Conservation (phyloP, 805 yeast genomes). For the Candida nonsorbophila region DNA sequence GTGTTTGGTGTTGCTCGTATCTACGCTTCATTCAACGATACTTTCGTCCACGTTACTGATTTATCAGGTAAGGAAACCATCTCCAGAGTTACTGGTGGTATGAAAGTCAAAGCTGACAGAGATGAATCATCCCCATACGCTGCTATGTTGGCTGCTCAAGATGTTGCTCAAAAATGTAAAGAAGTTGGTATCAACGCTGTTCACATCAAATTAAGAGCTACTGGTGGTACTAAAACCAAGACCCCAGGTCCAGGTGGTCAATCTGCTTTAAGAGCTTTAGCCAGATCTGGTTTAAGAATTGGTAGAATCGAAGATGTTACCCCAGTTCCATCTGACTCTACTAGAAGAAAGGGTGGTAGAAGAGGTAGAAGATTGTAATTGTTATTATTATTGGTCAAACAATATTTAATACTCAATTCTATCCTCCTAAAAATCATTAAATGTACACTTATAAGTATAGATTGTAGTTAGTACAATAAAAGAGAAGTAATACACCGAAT, state of each 20-base stretch:
- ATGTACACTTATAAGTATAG: no score
- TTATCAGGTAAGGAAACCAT: conserved; percentile 99
- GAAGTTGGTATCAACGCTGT: conserved; percentile 99
- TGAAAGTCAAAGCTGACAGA: conserved; percentile 99
- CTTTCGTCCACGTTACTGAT: conserved; percentile 99
- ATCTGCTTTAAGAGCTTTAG: conserved; percentile 97
- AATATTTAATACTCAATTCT: no score
- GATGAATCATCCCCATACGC: conserved; percentile 99
- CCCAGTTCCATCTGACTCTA: conserved; percentile 99
- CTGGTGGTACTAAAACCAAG: conserved; percentile 99
- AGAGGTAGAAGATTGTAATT: conserved; percentile 99
- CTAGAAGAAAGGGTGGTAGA: conserved; percentile 99
- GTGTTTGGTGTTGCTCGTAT: conserved; percentile 99
- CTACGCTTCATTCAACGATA: conserved; percentile 99
- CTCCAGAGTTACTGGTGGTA: conserved; percentile 99
- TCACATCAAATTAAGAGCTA: conserved; percentile 99
- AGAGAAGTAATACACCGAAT: no score
- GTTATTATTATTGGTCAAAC: conserved; percentile 4
- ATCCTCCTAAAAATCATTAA: no score
- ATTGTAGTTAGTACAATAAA: no score
- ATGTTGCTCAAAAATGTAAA: conserved; percentile 97
- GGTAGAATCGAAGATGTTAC: conserved; percentile 99
- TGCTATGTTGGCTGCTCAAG: conserved; percentile 99
- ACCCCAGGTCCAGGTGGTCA: conserved; percentile 99
- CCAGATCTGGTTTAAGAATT: conserved; percentile 99